Base-by-base conservation (phyloP, 129 eudicot species). In the Oenanthe sinensis region DNA sequence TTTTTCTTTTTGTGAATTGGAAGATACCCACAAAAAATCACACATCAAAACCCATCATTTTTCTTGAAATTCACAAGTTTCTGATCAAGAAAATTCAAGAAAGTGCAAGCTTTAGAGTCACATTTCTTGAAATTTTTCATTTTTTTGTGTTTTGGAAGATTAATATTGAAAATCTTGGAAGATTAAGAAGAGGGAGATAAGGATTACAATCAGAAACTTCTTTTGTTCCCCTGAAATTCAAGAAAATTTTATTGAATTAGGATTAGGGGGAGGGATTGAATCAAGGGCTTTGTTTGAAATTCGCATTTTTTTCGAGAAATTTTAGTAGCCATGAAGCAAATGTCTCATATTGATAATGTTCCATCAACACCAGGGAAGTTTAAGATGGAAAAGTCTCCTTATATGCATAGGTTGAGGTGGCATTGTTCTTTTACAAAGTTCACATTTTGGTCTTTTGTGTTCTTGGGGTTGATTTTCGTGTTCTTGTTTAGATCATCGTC, bases 371-470 rank as follows among this genome's bases (percentile, higher is more conserved):
- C 87, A 14, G 87, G 89, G 24, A 86, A 86, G 81, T 83, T 83
- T 49, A 86, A 86, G 84, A 83, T 83, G 71, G 86, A 86, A 45
- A 86, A 83, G 47, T 81, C 87, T 26, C 74, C 58, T 24, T 83
- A 80, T 52, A 60, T 62, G 63, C 52, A 83, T 49, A 83, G 89
- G 58, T 71, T 86, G 36, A 83, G 89, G 78, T 75, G 77, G 83
- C 87, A 83, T 80, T 86, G 80, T 77, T 74, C 87, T 78, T 65
- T 83, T 44, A 80, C 84, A 40, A 87, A 87, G 82, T 86, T 87
- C 77, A 84, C 90, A 48, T 84, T 87, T 77, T 87, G 90, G 90
- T 81, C 84, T 28, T 88, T 83, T 75, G 80, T 88, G 14, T 88
- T 88, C 79, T 54, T 88, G 46, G 85, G 85, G 44, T 79, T 85